phyloP scores from a whole-genome alignment of 108 stramenopile genomes.

The Fragilariopsis cylindrus region DNA sequence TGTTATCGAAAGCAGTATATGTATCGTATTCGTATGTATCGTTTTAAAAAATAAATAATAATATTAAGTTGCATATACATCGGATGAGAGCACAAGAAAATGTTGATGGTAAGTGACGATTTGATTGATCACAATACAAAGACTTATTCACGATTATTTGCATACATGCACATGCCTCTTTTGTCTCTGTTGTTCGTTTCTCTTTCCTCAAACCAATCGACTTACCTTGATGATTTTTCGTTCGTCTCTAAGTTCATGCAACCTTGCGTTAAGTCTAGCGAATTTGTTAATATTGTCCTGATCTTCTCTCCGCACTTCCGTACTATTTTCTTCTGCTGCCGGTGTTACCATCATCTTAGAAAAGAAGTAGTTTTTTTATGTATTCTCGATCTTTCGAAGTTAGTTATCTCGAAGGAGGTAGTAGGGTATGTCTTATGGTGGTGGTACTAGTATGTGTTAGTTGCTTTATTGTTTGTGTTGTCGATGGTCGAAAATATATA shows the following conservation, averaged over 20 bases:
- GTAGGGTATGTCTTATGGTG: too few relatives aligned
- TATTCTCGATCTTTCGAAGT: too few relatives aligned
- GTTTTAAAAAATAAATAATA: not conserved
- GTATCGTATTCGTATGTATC: not conserved
- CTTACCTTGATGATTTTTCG: slow-evolving; percentile 58
- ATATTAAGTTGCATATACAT: too few relatives aligned
- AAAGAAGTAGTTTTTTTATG: not conserved
- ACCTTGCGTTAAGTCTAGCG: slow-evolving; percentile 86
- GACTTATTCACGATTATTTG: not conserved
- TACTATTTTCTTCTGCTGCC: slow-evolving; percentile 77
- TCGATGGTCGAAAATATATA: too few relatives aligned
- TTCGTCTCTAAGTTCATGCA: slow-evolving; percentile 75
- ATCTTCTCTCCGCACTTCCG: slow-evolving; percentile 86
- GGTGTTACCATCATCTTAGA: slow-evolving; percentile 54
- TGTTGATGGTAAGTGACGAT: too few relatives aligned
- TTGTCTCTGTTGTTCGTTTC: too few relatives aligned
- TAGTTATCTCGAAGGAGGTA: too few relatives aligned
- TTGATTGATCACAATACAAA: not conserved
- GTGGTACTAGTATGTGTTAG: too few relatives aligned
- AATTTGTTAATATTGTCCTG: slow-evolving; percentile 93
- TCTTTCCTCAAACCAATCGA: slow-evolving; percentile 2
- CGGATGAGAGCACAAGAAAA: too few relatives aligned
- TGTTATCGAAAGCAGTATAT: not conserved
- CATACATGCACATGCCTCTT: too few relatives aligned
- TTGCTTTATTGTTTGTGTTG: too few relatives aligned